Conservation (phyloP, 2,329 filamentous ascomycete genomes). For the Biscogniauxia marginata region DNA sequence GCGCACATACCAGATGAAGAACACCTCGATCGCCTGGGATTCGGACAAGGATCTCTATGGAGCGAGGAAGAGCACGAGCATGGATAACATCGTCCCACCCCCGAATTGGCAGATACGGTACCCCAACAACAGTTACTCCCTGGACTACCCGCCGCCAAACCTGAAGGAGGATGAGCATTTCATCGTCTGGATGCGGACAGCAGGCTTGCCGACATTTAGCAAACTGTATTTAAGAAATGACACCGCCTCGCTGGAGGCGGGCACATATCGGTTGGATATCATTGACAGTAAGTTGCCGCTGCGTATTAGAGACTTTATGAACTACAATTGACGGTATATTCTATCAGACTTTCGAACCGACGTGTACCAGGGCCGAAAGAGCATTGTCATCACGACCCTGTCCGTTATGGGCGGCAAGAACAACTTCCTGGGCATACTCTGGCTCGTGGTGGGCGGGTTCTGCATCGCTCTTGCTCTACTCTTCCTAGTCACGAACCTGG, state of each 20-base stretch:
- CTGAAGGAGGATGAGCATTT: slow-evolving; percentile 78
- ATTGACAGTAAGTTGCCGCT: slow-evolving; percentile 64
- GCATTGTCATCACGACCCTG: slow-evolving; percentile 82
- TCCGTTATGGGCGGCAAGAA: slow-evolving; percentile 95
- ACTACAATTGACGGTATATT: neutral
- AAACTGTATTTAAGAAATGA: slow-evolving; percentile 89
- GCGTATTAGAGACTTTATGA: slow-evolving; percentile 30
- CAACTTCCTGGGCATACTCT: slow-evolving; percentile 93
- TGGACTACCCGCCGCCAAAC: slow-evolving; percentile 64
- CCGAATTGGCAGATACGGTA: slow-evolving; percentile 80
- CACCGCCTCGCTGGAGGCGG: slow-evolving; percentile 60
- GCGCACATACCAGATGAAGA: slow-evolving; percentile 72
- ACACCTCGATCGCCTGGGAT: slow-evolving; percentile 77
- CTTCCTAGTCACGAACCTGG: slow-evolving; percentile 86
- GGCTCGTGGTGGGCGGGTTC: slow-evolving; percentile 88
- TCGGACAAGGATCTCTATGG: slow-evolving; percentile 82
- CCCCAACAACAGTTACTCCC: slow-evolving; percentile 67
- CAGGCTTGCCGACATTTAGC: slow-evolving; percentile 89
- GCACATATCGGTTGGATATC: slow-evolving; percentile 75
- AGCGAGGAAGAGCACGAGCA: slow-evolving; percentile 57
- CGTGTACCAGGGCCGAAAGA: slow-evolving; percentile 82
- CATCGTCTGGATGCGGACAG: slow-evolving; percentile 98
- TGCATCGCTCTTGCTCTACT: slow-evolving; percentile 85
- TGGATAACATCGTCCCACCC: slow-evolving; percentile 69
- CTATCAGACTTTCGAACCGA: slow-evolving; percentile 73